Evolutionary conservation across 257 asterid genomes (phyloP).

Genomic region (Solanum sitiens): DNA sequence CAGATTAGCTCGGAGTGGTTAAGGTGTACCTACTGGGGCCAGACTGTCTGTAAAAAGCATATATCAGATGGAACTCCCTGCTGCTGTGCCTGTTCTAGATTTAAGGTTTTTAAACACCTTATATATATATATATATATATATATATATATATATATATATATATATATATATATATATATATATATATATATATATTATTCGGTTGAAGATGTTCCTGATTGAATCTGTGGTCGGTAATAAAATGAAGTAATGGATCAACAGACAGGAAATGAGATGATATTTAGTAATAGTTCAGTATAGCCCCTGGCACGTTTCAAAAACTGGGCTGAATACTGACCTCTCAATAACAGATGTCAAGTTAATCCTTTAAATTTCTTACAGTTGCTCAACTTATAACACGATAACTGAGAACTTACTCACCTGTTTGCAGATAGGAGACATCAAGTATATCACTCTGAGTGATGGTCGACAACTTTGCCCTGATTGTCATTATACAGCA

Average conservation of each 20-base stretch:
- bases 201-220: background rate
- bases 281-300: background rate
- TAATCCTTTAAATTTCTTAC: background rate
- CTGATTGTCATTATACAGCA: constrained; percentile 1
- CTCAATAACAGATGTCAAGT: background rate
- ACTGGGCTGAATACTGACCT: background rate
- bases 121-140: too few relatives aligned
- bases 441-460: background rate
- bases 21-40: background rate
- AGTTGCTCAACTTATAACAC: background rate
- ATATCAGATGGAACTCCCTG: background rate
- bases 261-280: background rate
- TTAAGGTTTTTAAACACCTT: background rate
- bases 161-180: too few relatives aligned
- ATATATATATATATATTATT: too few relatives aligned
- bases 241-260: background rate
- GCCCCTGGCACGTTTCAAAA: background rate
- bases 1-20: background rate
- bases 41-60: background rate
- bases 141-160: too few relatives aligned
- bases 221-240: background rate
- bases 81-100: constrained; percentile 1
- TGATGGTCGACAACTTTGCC: constrained; percentile 2
- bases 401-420: background rate
- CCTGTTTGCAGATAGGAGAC: background rate